A percentile compares a stretch with the other conserved stretches of the same genome.
Evolutionary conservation across 805 yeast genomes (phyloP).

Genomic region (Yarrowia sp.): DNA sequence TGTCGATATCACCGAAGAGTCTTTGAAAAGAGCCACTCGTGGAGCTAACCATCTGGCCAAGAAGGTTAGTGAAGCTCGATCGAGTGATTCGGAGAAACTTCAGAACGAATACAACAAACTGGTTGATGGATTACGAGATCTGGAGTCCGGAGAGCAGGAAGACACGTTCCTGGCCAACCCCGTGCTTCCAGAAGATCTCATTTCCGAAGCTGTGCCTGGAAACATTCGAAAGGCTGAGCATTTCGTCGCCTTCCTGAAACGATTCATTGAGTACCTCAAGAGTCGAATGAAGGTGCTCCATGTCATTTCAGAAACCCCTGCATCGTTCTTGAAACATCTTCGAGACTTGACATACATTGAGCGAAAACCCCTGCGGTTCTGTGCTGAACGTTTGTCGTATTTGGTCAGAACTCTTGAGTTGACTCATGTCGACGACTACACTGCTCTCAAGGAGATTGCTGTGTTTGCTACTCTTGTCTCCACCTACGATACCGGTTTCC

Average conservation of each 20-base stretch:
- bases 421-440: conserved; percentile 86
- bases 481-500: conserved; percentile 92
- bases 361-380: conserved; percentile 85
- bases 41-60: conserved; percentile 83
- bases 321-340: conserved; percentile 88
- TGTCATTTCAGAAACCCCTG: conserved; percentile 97
- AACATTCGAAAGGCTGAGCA: conserved; percentile 97
- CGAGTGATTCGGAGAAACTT: conserved; percentile 79
- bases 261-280: conserved; percentile 92
- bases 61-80: conserved; percentile 84
- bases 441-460: conserved; percentile 92
- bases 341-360: conserved; percentile 94
- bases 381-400: conserved; percentile 88
- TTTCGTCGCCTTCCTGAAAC: conserved; percentile 87
- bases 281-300: conserved; percentile 97
- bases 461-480: conserved; percentile 96
- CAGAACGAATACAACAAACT: conserved; percentile 90
- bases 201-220: conserved; percentile 96
- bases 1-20: conserved; percentile 89
- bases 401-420: conserved; percentile 89
- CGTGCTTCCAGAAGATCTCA: conserved; percentile 79
- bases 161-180: conserved; percentile 87
- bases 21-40: conserved; percentile 80
- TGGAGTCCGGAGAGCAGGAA: conserved; percentile 67
- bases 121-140: conserved; percentile 85